Base-by-base conservation (phyloP, 345 rosid genomes). In the Atalantia buxifolia region DNA sequence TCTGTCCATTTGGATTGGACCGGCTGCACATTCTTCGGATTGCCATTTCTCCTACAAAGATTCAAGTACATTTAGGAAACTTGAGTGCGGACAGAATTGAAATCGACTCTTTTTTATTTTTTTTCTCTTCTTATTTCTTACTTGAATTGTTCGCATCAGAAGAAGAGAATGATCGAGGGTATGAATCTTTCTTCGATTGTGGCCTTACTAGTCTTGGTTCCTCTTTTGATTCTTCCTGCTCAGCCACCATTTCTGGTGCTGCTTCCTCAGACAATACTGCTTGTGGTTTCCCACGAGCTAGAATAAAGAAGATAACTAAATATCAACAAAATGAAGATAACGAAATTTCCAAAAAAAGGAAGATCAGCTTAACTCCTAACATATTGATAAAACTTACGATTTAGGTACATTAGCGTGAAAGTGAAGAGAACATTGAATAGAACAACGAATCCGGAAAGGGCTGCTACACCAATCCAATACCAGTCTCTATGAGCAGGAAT, bases 381-480 rank as follows among this genome's bases (percentile, higher is more conserved):
- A 45, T 2, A 48, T 16, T 36, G 30, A 8, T 18, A 25, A 28
- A 48, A 82, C 97, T 88, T 78, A 96, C 99, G 89, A 72, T 66
- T 86, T 9, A 94, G 85, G 83, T 85, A 92, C 78, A 82, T 85
- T 35, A 96, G 95, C 19, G 97, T 76, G 1, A 94, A 57, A 67
- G 94, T 96, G 62, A 89, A 88, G 28, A 96, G 89, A 84, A 91
- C 80, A 80, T 94, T 96, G 85, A 91, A 90, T 80, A 96, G 88
- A 70, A 96, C 69, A 9, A 72, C 74, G 82, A 92, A 96, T 19
- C 93, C 95, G 0, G 89, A n/a, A 76, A 89, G 84, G 66, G 85
- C 92, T 67, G 80, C 93, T 28, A 77, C 88, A 4, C 98, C 95
- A 71, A 92, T 90, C 98, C 97, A 94, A 76, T 87, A 94, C 99